A percentile compares a stretch with the other conserved stretches of the same genome.
Evolutionary conservation across 2,329 filamentous ascomycete genomes (phyloP).

Genomic region (Fusarium paranaense): DNA sequence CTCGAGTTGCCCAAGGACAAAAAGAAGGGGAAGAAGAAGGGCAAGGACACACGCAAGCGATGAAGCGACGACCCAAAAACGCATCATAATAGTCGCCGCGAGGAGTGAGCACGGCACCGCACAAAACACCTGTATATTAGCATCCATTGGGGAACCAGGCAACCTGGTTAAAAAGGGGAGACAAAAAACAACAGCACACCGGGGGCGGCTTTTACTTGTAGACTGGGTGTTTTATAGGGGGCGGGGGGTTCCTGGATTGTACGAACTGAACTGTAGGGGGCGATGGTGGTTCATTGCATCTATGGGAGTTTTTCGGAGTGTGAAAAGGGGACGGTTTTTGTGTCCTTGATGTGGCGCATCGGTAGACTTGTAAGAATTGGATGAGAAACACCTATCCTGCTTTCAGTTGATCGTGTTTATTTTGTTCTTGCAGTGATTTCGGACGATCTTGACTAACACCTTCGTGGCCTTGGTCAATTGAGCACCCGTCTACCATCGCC

Average conservation of each 20-base stretch:
- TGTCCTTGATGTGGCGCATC: neutral
- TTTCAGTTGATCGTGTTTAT: neutral
- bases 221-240: neutral
- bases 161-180: neutral
- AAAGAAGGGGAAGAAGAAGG: constrained; percentile 71
- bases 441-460: neutral
- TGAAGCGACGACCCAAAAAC: constrained; percentile 26
- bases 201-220: neutral
- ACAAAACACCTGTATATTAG: neutral
- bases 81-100: constrained; percentile 18
- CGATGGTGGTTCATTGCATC: neutral
- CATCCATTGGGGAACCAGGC: neutral
- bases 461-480: neutral
- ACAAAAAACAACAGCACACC: neutral
- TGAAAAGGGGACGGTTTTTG: neutral
- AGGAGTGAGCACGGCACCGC: neutral
- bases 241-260: neutral
- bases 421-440: neutral
- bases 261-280: neutral
- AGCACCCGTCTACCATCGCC: neutral
- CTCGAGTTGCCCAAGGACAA: constrained; percentile 74
- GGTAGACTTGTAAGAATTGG: constrained; percentile 1
- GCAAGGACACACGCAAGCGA: constrained; percentile 67
- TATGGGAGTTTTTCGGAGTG: neutral
- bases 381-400: neutral